A percentile compares a stretch with the other conserved stretches of the same genome.
Evolutionary conservation across 805 yeast species (phyloP).

Genomic region (Wickerhamomyces chambardii): DNA sequence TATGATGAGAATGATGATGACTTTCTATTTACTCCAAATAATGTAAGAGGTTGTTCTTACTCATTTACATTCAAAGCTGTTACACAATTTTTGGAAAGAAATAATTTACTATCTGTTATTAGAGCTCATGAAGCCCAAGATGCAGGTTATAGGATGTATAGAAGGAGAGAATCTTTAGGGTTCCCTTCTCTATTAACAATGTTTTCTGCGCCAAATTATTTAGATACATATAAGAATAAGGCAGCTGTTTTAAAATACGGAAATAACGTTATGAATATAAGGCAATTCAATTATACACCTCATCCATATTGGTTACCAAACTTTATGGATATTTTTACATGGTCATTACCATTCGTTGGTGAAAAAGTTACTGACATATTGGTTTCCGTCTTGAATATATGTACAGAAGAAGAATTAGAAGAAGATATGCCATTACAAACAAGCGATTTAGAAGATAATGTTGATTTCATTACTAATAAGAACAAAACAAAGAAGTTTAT

Average conservation of each 20-base stretch:
- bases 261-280: conserved; percentile 85
- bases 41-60: conserved; percentile 87
- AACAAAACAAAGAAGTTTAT: too few relatives aligned
- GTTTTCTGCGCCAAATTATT: conserved; percentile 92
- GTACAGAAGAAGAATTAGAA: conserved; percentile 91
- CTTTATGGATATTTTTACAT: conserved; percentile 94
- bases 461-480: conserved; percentile 12
- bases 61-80: conserved; percentile 74
- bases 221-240: conserved; percentile 87
- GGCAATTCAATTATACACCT: conserved; percentile 87
- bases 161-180: conserved; percentile 71
- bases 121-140: conserved; percentile 98
- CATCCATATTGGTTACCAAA: conserved; percentile 98
- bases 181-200: conserved; percentile 87
- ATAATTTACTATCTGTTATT: conserved; percentile 73
- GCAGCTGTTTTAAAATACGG: conserved; percentile 94
- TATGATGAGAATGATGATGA: conserved; percentile 56
- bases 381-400: conserved; percentile 80
- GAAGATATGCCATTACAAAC: conserved; percentile 49
- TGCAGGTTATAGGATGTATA: conserved; percentile 93
- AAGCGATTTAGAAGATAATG: conserved; percentile 25
- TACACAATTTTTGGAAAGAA: conserved; percentile 68
- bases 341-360: conserved; percentile 97
- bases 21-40: conserved; percentile 48
- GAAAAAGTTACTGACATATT: conserved; percentile 93